These are phyloP conservation scores for Diutina ranongensis DNA, from an alignment of 1,139 yeast genomes.

Conservation along the genomic window DNA sequence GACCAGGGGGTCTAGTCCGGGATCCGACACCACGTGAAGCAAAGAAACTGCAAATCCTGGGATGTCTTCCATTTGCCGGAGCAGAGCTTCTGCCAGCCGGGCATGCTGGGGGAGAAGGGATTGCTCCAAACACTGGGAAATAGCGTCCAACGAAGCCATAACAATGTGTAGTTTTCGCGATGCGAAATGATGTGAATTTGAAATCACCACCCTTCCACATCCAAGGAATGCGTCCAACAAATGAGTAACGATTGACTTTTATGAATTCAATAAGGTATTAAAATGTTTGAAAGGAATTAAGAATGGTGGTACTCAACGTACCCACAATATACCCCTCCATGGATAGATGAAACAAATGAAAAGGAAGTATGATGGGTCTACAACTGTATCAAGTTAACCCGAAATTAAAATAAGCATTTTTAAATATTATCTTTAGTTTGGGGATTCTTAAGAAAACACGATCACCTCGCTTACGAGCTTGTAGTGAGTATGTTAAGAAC, in stretches of 20 bases:
- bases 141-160: slow-evolving; percentile 31
- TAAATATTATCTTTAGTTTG: no score
- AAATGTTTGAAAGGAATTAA: no score
- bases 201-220: slow-evolving; percentile 5
- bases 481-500: no score
- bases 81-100: slow-evolving; percentile 45
- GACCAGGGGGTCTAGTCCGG: slow-evolving; percentile 40
- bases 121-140: slow-evolving; percentile 35
- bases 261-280: not conserved
- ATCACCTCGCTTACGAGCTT: no score
- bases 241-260: no score
- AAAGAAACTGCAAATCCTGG: slow-evolving; percentile 70
- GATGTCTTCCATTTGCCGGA: slow-evolving; percentile 49
- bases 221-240: no score
- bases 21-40: slow-evolving; percentile 66
- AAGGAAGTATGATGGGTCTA: no score
- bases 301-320: not conserved
- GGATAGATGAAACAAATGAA: no score
- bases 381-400: no score
- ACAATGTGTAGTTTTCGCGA: not conserved
- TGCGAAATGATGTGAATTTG: slow-evolving; percentile 6
- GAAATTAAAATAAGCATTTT: no score
- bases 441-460: no score
- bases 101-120: slow-evolving; percentile 42
- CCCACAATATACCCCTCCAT: no score